Conservation (phyloP, 2,329 filamentous ascomycete genomes). For the Colletotrichum cereale region DNA sequence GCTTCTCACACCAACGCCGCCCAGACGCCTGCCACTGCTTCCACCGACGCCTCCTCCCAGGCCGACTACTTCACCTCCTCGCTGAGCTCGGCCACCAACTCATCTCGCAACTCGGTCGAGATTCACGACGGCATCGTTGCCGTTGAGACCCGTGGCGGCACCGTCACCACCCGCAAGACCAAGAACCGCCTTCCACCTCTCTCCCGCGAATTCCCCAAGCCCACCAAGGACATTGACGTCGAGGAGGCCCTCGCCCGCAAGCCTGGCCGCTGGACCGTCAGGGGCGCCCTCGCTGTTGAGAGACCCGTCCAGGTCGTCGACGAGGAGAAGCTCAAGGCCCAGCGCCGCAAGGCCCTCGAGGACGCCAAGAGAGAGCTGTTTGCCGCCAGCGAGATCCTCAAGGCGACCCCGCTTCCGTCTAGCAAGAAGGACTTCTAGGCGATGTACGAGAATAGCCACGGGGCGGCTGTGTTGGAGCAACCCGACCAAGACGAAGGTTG, state of each 20-base stretch:
- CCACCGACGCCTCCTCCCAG: slow-evolving; percentile 30
- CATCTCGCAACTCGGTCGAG: slow-evolving; percentile 33
- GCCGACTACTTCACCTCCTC: slow-evolving; percentile 31
- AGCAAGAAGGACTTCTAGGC: slow-evolving; percentile 26
- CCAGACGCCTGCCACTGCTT: slow-evolving; percentile 30
- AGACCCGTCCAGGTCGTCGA: slow-evolving; percentile 46
- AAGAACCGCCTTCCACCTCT: slow-evolving; percentile 52
- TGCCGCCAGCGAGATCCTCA: slow-evolving; percentile 48
- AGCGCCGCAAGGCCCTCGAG: slow-evolving; percentile 56
- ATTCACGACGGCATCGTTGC: slow-evolving; percentile 1
- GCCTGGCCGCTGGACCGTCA: slow-evolving; percentile 58
- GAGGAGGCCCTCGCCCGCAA: slow-evolving; percentile 57
- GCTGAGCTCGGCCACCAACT: slow-evolving; percentile 33
- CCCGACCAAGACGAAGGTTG: background rate
- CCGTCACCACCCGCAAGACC: slow-evolving; percentile 26
- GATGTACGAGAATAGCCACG: background rate
- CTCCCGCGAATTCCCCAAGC: slow-evolving; percentile 56
- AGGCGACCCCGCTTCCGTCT: slow-evolving; percentile 14
- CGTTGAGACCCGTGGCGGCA: slow-evolving; percentile 27
- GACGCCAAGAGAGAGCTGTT: slow-evolving; percentile 62
- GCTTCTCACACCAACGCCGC: slow-evolving; percentile 13
- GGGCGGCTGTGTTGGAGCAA: background rate
- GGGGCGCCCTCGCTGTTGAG: slow-evolving; percentile 51
- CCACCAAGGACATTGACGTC: slow-evolving; percentile 54
- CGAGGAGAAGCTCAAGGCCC: slow-evolving; percentile 49